Base-by-base conservation (phyloP, 257 asterid species). In the Solanum sitiens region DNA sequence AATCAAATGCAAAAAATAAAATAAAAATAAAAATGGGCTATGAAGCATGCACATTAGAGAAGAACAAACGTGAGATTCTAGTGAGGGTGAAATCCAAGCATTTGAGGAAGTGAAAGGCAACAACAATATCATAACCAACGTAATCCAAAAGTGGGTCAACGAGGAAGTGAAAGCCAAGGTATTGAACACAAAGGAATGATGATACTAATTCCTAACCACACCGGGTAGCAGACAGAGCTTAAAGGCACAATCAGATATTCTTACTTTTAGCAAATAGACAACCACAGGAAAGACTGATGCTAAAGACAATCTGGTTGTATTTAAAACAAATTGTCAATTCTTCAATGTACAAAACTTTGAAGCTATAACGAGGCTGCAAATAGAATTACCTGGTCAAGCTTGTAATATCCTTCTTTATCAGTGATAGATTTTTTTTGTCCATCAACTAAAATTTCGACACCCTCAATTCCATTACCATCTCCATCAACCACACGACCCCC, bases 401-500 rank as follows among this genome's bases (percentile, higher is more conserved):
- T 95, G 95, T 95, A 97, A 92, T 93, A 90, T 35, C 99, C 99
- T 75, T 93, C 98, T 91, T 92, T 91, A 88, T 95, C 98, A 76
- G 98, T 95, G 83, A 91, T 83, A 76, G 95, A 93, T 92, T 98
- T 93, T 89, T 93, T 96, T 79, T 94, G 95, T 50, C 96, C 98
- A 95, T 95, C 98, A 27, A 95, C 96, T 86, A 94, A 37, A 89
- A 97, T 89, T 88, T 89, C 91, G 32, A 94, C 99, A 87, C 90
- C 95, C 88, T 90, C 93, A 71, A 95, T 96, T 83, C 98, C 99
- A 86, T 80, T 87, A 75, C 98, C 98, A 90, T 86, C 92, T 76
- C 94, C 94, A 95, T 95, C 97, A 90, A 97, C 92, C 67, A 97
- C 99, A 91, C 98, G 99, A 30, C 99, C 99, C 73, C 99, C 99